phyloP scores from a whole-genome alignment of 352 stramenopile genomes.

The Pythium periplocum region DNA sequence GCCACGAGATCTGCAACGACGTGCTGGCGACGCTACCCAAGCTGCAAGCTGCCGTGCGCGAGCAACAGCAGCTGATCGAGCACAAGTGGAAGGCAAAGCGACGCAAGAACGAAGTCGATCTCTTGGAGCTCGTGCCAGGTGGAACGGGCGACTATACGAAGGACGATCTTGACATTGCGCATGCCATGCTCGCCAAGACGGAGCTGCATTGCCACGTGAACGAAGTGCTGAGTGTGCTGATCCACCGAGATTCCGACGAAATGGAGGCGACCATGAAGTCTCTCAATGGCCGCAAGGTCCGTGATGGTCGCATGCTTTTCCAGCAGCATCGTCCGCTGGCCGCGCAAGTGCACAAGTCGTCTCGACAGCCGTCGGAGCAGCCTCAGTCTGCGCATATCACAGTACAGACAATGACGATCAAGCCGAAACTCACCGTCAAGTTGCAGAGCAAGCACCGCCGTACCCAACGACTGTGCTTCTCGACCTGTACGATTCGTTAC shows the following conservation, averaged over 20 bases:
- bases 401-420: constrained; percentile 17
- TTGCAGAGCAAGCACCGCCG: constrained; percentile 24
- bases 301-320: no score
- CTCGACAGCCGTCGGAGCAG: no score
- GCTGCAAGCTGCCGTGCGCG: constrained; percentile 24
- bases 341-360: no score
- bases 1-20: constrained; percentile 32
- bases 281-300: no score
- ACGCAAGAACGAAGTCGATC: constrained; percentile 20
- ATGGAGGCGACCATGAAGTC: no score
- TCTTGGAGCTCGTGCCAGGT: constrained; percentile 25
- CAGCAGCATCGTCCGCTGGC: no score
- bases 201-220: constrained; percentile 3
- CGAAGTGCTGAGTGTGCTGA: background rate
- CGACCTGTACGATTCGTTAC: constrained; percentile 41
- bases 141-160: constrained; percentile 12
- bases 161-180: constrained; percentile 32
- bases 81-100: constrained; percentile 19
- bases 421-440: constrained; percentile 17
- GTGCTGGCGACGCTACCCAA: constrained; percentile 34
- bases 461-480: constrained; percentile 50
- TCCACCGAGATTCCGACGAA: background rate
- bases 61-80: constrained; percentile 11
- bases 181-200: background rate
- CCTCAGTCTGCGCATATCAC: background rate